Percentiles rank a stretch among this genome's conserved stretches.
Conservation (phyloP, 2,329 filamentous ascomycete genomes). For the Penicillium verrucosum region DNA sequence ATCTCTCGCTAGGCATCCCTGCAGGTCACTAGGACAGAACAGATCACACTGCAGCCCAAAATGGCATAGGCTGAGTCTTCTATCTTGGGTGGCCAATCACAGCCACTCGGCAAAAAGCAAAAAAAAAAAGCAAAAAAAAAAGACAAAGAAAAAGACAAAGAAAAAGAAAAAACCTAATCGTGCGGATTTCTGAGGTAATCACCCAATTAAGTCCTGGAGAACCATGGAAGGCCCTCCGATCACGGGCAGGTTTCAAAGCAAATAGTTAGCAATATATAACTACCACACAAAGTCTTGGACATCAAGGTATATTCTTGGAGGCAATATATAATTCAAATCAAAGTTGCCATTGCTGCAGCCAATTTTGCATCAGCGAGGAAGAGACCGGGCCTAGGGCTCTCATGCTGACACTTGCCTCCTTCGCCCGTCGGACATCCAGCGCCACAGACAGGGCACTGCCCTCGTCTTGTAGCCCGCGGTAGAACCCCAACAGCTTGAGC, state of each 20-base stretch:
- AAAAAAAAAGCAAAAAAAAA: not conserved
- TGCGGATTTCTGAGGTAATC: not conserved
- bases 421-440: slow-evolving; percentile 46
- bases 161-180: not conserved
- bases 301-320: not conserved
- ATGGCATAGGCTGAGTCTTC: not conserved
- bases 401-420: slow-evolving; percentile 45
- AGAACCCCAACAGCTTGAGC: slow-evolving; percentile 53
- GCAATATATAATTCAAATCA: slow-evolving; percentile 3
- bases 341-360: slow-evolving; percentile 23
- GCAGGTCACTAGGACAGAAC: not conserved
- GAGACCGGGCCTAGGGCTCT: slow-evolving; percentile 43
- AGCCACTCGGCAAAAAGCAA: not conserved
- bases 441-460: slow-evolving; percentile 30
- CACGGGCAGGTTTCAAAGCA: not conserved
- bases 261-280: no score
- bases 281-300: not conserved
- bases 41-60: not conserved
- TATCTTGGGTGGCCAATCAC: not conserved
- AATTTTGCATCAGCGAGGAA: slow-evolving; percentile 46
- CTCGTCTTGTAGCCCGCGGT: slow-evolving; percentile 36
- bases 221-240: not conserved
- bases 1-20: slow-evolving; percentile 3
- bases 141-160: not conserved
- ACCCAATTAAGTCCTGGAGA: not conserved